Evolutionary conservation across 2,329 filamentous ascomycete species (phyloP).

Genomic region (Stagonosporopsis vannaccii): DNA sequence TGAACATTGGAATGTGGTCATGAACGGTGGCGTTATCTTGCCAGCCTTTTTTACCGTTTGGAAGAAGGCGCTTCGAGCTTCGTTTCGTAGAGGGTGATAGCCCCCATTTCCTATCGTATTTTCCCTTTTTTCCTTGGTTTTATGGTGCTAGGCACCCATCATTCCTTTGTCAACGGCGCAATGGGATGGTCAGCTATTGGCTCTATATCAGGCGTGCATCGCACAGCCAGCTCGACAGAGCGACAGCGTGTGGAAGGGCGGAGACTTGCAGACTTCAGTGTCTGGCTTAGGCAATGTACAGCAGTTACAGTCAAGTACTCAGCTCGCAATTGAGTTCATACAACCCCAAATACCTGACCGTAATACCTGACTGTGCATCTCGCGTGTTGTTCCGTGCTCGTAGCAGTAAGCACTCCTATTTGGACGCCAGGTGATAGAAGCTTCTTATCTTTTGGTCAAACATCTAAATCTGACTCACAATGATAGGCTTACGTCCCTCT

Average conservation of each 20-base stretch:
- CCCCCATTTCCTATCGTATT: constrained; percentile 8
- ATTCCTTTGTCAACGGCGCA: constrained; percentile 19
- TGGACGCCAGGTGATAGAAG: background rate
- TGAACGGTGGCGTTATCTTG: constrained; percentile 33
- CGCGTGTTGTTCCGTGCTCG: background rate
- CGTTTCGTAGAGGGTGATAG: constrained; percentile 8
- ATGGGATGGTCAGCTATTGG: constrained; percentile 8
- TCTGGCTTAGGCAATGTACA: constrained; percentile 4
- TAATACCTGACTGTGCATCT: background rate
- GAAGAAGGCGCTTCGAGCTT: constrained; percentile 12
- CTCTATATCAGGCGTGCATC: constrained; percentile 12
- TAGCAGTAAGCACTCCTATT: background rate
- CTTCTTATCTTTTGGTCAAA: background rate
- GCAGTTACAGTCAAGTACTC: constrained; percentile 5
- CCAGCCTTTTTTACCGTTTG: constrained; percentile 14
- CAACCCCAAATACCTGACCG: background rate
- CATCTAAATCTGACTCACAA: background rate
- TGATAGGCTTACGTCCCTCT: background rate
- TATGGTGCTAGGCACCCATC: constrained; percentile 5
- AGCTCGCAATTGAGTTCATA: constrained; percentile 1
- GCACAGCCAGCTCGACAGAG: constrained; percentile 15
- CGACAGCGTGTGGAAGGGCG: background rate
- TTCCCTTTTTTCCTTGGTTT: constrained; percentile 5
- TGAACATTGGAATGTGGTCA: constrained; percentile 32
- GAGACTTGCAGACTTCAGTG: background rate